These are phyloP conservation scores for Davidsoniella neocaledoniae DNA, from an alignment of 2,329 filamentous ascomycete species.

Conservation along the genomic window DNA sequence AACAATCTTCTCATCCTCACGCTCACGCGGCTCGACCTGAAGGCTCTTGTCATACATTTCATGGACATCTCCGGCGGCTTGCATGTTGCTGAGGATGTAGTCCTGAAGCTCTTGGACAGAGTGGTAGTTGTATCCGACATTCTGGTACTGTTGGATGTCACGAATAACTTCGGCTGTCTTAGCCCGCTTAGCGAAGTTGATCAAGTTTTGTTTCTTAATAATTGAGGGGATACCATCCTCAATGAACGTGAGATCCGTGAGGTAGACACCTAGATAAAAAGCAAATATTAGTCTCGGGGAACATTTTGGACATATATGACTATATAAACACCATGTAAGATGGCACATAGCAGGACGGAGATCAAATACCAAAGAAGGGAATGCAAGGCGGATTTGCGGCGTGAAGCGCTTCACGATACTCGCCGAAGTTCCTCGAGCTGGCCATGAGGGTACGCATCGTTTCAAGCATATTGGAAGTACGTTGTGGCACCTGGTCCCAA, in stretches of 20 bases:
- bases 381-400: slow-evolving; percentile 92
- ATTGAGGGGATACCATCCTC: slow-evolving; percentile 94
- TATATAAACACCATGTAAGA: neutral
- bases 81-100: slow-evolving; percentile 93
- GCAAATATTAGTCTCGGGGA: neutral
- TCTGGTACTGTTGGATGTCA: slow-evolving; percentile 97
- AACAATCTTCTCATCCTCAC: slow-evolving; percentile 98
- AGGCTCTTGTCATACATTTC: slow-evolving; percentile 99
- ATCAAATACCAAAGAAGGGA: slow-evolving; percentile 73
- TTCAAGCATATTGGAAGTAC: slow-evolving; percentile 65
- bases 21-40: slow-evolving; percentile 80
- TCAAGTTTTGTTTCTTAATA: slow-evolving; percentile 88
- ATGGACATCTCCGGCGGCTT: slow-evolving; percentile 85
- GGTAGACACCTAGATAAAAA: slow-evolving; percentile 58
- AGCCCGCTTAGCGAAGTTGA: slow-evolving; percentile 96
- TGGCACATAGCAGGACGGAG: neutral
- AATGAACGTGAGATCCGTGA: slow-evolving; percentile 95
- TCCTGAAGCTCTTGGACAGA: slow-evolving; percentile 85
- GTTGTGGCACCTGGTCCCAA: slow-evolving; percentile 82
- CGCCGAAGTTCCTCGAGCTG: slow-evolving; percentile 94
- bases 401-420: slow-evolving; percentile 87
- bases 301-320: neutral
- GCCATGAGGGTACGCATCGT: slow-evolving; percentile 90
- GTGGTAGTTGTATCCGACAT: slow-evolving; percentile 85
- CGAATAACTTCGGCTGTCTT: slow-evolving; percentile 98